Evolutionary conservation across 768 basidiomycete genomes (phyloP), one percentile per base, ranked within the genome.

Genomic region (Rhodocollybia butyracea): DNA sequence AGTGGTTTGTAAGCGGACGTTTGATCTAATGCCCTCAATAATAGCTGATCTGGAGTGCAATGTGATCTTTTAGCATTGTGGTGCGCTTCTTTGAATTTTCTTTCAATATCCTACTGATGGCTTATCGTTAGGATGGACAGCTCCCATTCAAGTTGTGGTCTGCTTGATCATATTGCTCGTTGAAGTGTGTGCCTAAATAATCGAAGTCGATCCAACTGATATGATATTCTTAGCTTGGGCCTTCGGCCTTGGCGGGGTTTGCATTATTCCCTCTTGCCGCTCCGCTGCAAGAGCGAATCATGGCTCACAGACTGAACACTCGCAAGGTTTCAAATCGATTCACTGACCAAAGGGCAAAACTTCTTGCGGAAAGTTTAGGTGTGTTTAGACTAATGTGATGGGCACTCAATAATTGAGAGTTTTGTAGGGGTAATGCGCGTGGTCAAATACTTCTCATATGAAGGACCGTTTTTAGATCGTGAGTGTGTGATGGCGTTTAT

Each of bases 361-460:
- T 83, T 0, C 69, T 89, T n/a, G 75, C 83, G 17, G 87, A 89
- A 63, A 77, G 86, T 6, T 65, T 89, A 10, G 77, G 85, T 75
- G 66, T 57, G 70, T 47, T 59, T 12, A 21, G 19, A 12, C 19
- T 21, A 41, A 30, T 19, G 19, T 4, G 12, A 45, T 24, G 12
- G 11, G 5, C 2, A 17, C 5, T 26, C n/a, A 43, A 45, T 15
- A 12, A 55, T 36, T 24, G 13, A 43, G 21, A 22, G 3, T 50
- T 36, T 27, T 24, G 24, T 51, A 78, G 81, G 79, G 46, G 79
- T 77, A 1, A 88, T 89, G 85, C 78, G 84, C 3, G 77, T 88
- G n/a, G 82, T 90, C 52, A 89, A 88, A 66, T 87, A 84, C 61
- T 90, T 90, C 65, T 84, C 81, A 26, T 89, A 88, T 59, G 88